A percentile compares a stretch with the other conserved stretches of the same genome.
Conservation (phyloP, 2,329 filamentous ascomycete genomes). For the Plectosphaerella plurivora region DNA sequence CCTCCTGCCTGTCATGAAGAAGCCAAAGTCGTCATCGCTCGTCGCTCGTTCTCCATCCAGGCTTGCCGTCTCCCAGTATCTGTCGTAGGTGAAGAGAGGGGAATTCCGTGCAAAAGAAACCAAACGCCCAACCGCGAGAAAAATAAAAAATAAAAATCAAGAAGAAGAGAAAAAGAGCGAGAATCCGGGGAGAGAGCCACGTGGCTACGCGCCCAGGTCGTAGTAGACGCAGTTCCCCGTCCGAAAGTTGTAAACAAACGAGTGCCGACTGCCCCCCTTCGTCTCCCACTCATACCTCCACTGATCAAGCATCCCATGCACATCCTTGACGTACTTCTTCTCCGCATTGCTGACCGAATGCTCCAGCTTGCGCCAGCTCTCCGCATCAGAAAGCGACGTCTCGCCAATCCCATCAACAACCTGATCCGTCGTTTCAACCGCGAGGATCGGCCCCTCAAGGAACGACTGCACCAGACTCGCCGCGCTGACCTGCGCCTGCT, state of each 20-base stretch:
- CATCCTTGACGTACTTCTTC: conserved; percentile 75
- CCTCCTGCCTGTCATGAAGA: too few relatives aligned
- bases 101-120: neutral
- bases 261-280: conserved; percentile 57
- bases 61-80: too few relatives aligned
- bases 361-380: conserved; percentile 78
- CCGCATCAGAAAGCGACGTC: conserved; percentile 72
- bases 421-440: conserved; percentile 82
- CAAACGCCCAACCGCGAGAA: neutral
- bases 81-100: too few relatives aligned
- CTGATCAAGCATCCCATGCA: conserved; percentile 69
- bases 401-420: conserved; percentile 72
- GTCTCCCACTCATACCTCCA: conserved; percentile 56
- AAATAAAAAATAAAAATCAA: conserved; percentile 3
- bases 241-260: conserved; percentile 89
- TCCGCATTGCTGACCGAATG: conserved; percentile 74
- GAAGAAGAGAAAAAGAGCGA: neutral
- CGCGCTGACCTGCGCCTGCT: conserved; percentile 62
- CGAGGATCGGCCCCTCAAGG: conserved; percentile 73
- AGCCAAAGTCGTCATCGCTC: too few relatives aligned
- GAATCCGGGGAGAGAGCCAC: neutral
- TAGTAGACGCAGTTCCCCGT: conserved; percentile 83
- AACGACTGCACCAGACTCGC: conserved; percentile 66
- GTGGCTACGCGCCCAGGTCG: conserved; percentile 55
- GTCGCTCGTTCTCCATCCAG: conserved; percentile 1